These are phyloP conservation scores for Neoscytalidium dimidiatum DNA, from an alignment of 2,329 filamentous ascomycete species.

Conservation along the genomic window DNA sequence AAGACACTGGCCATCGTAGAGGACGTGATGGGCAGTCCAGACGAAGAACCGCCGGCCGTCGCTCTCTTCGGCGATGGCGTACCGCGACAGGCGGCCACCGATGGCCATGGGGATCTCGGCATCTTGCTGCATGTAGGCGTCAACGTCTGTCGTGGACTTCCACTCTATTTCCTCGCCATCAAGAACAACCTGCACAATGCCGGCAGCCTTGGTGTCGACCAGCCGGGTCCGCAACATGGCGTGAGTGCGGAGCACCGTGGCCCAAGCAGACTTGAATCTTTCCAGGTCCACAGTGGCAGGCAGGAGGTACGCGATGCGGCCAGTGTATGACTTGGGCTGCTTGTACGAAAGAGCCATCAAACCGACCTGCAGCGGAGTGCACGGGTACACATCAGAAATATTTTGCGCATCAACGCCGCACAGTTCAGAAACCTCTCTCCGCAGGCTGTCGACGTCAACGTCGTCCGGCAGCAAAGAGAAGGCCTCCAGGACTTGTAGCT, in stretches of 20 bases:
- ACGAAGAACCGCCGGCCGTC: neutral
- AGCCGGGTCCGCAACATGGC: constrained; percentile 44
- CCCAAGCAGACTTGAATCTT: constrained; percentile 39
- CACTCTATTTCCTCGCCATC: neutral
- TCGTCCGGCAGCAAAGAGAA: constrained; percentile 3
- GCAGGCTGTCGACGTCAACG: constrained; percentile 9
- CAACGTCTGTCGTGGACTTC: constrained; percentile 19
- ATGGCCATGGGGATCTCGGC: constrained; percentile 40
- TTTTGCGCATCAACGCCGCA: constrained; percentile 28
- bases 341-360: constrained; percentile 43
- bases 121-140: constrained; percentile 37
- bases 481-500: neutral
- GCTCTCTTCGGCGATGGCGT: constrained; percentile 31
- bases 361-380: constrained; percentile 44
- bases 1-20: constrained; percentile 40
- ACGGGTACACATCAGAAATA: constrained; percentile 44
- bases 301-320: constrained; percentile 37
- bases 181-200: constrained; percentile 3
- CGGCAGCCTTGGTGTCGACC: constrained; percentile 9
- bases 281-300: constrained; percentile 26
- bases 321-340: constrained; percentile 39
- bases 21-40: constrained; percentile 35
- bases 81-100: constrained; percentile 40
- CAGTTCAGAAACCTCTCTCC: constrained; percentile 38
- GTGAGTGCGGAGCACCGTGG: constrained; percentile 29